Percentiles rank a stretch among this genome's conserved stretches.
Evolutionary conservation across 441 rosid species (phyloP).

Genomic region (Euphorbia celastroides): DNA sequence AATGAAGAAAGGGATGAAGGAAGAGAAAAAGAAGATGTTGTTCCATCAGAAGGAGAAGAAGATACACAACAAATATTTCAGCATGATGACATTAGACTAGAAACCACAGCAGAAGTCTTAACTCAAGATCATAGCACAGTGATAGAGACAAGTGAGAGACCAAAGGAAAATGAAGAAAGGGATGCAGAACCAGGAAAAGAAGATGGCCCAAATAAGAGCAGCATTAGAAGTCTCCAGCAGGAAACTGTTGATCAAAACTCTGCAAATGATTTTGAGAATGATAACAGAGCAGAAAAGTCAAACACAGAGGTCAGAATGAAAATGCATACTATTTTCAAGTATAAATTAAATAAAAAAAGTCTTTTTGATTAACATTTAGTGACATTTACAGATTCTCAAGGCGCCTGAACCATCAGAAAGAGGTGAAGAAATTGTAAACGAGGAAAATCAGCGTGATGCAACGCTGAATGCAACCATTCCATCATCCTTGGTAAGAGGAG

Average conservation of each 20-base stretch:
- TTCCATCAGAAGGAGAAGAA: constrained; percentile 17
- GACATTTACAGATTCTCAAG: constrained; percentile 15
- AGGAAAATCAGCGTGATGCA: constrained; percentile 16
- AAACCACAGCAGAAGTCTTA: constrained; percentile 7
- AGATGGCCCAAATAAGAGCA: constrained; percentile 8
- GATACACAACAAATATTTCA: constrained; percentile 11
- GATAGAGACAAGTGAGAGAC: constrained; percentile 10
- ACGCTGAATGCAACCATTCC: not conserved
- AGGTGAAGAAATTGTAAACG: constrained; percentile 8
- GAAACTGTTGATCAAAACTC: constrained; percentile 15
- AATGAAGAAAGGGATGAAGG: constrained; percentile 7
- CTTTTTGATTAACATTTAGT: not conserved
- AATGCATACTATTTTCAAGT: not conserved
- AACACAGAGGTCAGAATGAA: constrained; percentile 24
- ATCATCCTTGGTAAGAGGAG: constrained; percentile 13
- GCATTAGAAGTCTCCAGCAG: constrained; percentile 7
- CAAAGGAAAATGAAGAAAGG: constrained; percentile 4
- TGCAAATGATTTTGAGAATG: constrained; percentile 12
- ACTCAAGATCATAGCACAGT: constrained; percentile 2
- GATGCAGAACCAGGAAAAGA: constrained; percentile 17
- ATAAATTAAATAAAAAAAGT: not conserved
- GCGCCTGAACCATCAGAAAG: constrained; percentile 13
- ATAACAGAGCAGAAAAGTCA: constrained; percentile 4
- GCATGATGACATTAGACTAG: constrained; percentile 12
- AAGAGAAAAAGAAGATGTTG: constrained; percentile 18